Percentiles rank a stretch among this genome's conserved stretches.
These are phyloP conservation scores for Malassezia vespertilionis DNA, from an alignment of 1,284 basidiomycete genomes.

Conservation along the genomic window DNA sequence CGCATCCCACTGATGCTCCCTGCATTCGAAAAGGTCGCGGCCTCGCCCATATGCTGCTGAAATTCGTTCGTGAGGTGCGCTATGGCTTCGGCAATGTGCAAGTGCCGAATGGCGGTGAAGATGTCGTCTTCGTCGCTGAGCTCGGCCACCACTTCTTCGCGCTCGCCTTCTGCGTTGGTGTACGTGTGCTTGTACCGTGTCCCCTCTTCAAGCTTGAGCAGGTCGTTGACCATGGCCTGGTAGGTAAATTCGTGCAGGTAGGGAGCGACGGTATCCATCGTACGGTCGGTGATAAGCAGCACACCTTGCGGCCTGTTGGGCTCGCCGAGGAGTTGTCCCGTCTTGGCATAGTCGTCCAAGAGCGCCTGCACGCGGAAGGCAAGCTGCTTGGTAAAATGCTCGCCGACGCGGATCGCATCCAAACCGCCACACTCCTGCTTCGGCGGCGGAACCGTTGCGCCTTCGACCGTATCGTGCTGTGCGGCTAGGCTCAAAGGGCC, in stretches of 20 bases:
- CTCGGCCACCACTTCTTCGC: constrained; percentile 73
- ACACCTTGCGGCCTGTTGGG: constrained; percentile 63
- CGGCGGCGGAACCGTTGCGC: not conserved
- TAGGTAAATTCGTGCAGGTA: constrained; percentile 96
- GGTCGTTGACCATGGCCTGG: constrained; percentile 94
- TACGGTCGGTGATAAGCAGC: constrained; percentile 82
- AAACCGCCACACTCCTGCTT: not conserved
- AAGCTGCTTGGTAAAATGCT: constrained; percentile 37
- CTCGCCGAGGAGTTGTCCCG: constrained; percentile 55
- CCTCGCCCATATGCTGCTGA: constrained; percentile 80
- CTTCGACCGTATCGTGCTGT: constrained; percentile 6
- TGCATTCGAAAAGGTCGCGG: constrained; percentile 67
- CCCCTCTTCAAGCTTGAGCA: constrained; percentile 71
- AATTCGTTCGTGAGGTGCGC: constrained; percentile 92
- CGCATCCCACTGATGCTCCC: constrained; percentile 93
- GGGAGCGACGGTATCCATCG: constrained; percentile 84
- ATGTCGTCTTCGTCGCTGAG: constrained; percentile 76
- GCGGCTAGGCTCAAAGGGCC: constrained; percentile 54
- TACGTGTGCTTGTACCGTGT: constrained; percentile 65
- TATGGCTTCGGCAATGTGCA: constrained; percentile 97
- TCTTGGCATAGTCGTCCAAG: constrained; percentile 27
- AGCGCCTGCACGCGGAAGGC: constrained; percentile 31
- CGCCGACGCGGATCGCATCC: constrained; percentile 16
- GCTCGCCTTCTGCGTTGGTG: constrained; percentile 53
- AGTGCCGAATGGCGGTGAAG: constrained; percentile 83